Evolutionary conservation across 768 basidiomycete species (phyloP).

Genomic region (Mycena floridula): DNA sequence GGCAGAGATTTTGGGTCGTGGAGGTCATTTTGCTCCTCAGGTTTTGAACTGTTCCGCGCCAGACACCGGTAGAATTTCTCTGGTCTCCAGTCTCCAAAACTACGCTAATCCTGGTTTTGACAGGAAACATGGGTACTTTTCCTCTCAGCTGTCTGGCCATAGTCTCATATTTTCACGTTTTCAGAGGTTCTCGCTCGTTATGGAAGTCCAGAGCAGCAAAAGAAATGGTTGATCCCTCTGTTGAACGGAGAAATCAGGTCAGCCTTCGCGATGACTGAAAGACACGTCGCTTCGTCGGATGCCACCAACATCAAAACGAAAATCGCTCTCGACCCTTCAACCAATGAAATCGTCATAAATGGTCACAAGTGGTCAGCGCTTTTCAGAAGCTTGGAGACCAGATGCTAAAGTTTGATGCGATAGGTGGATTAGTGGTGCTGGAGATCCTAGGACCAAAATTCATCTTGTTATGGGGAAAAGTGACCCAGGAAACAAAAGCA

Average conservation of each 20-base stretch:
- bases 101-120: too few species aligned
- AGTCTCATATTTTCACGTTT: conserved; percentile 8
- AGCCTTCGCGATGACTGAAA: conserved; percentile 97
- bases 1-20: conserved; percentile 91
- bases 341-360: conserved; percentile 85
- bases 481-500: conserved; percentile 73
- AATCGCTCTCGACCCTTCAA: conserved; percentile 74
- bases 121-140: conserved; percentile 87
- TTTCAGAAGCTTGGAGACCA: too few species aligned
- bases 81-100: too few species aligned
- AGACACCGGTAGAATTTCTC: too few species aligned
- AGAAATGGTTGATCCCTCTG: conserved; percentile 83
- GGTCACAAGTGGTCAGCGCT: conserved; percentile 86
- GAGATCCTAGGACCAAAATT: conserved; percentile 82
- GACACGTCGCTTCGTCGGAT: conserved; percentile 88
- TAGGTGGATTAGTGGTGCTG: conserved; percentile 98
- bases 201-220: conserved; percentile 86
- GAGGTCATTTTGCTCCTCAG: conserved; percentile 77
- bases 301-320: conserved; percentile 93
- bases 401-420: too few species aligned
- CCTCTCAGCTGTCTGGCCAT: too few species aligned
- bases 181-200: conserved; percentile 95
- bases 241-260: conserved; percentile 91
- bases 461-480: conserved; percentile 96
- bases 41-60: conserved; percentile 92